Conservation (phyloP, 495 filamentous ascomycete species). For the Sphaerosporella brunnea region DNA sequence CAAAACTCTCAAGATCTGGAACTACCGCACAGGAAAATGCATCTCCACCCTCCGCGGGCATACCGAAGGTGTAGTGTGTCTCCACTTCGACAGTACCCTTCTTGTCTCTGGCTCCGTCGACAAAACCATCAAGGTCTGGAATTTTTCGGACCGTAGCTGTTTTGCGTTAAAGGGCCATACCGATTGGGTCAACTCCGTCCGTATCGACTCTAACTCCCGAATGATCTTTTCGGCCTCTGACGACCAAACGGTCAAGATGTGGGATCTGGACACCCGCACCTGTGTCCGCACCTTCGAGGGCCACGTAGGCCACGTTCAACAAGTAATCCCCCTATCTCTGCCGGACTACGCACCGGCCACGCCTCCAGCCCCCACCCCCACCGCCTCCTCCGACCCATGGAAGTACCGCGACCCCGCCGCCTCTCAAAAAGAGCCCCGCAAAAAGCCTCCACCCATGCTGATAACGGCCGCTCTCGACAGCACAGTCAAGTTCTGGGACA, state of each 20-base stretch:
- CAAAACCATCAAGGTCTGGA: conserved; percentile 79
- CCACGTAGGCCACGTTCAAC: conserved; percentile 92
- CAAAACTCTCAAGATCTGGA: conserved; percentile 75
- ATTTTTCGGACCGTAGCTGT: conserved; percentile 66
- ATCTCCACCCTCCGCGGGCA: conserved; percentile 65
- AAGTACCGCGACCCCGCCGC: conserved; percentile 27
- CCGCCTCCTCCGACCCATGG: not conserved
- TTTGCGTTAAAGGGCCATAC: conserved; percentile 66
- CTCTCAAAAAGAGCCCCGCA: conserved; percentile 33
- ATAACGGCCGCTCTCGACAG: conserved; percentile 77
- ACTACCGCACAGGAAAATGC: conserved; percentile 83
- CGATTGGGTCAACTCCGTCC: conserved; percentile 89
- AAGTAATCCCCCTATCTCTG: conserved; percentile 59
- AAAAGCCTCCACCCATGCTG: conserved; percentile 65
- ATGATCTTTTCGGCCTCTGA: conserved; percentile 87
- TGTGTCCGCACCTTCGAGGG: conserved; percentile 62
- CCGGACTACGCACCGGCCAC: conserved; percentile 58
- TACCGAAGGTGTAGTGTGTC: conserved; percentile 57
- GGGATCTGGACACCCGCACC: conserved; percentile 68
- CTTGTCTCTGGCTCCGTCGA: conserved; percentile 81
- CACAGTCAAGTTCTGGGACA: conserved; percentile 88
- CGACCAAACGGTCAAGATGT: conserved; percentile 78
- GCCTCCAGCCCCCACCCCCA: conserved; percentile 8
- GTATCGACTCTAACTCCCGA: conserved; percentile 58
- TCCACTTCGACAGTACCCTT: conserved; percentile 69